Evolutionary conservation across 345 rosid species (phyloP), one percentile per base, ranked within the genome.

Genomic region (Diplotaxis tenuifolia): DNA sequence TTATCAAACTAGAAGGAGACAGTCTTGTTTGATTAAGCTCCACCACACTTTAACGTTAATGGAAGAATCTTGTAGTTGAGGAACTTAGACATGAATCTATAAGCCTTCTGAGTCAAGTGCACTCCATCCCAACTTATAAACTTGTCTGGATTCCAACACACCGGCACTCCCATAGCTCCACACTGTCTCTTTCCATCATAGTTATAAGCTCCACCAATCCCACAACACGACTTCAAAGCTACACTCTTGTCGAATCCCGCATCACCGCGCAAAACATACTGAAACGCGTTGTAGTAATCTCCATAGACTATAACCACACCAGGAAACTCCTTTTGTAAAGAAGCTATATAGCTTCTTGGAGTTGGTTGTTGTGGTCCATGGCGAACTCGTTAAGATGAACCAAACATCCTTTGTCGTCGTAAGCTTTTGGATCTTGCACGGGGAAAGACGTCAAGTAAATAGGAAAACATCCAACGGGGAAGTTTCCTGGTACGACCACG

Each of bases 91-190:
- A 63, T 63, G 20, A 6, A 19, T 1, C 76, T 36, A 7, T 83
- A 65, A 2, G 78, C 82, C 34, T 27, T 62, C 18, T 81, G 78
- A 1, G 83, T 76, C 67, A 67, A 74, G n/a, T 79, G 84, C 2
- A 73, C 34, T 32, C 78, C 82, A 9, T 82, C 85, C 84, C 85
- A 84, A 28, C 80, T 82, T 7, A 78, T 45, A 12, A 56, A 59
- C 45, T 45, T 52, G 12, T 58, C 15, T 12, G 79, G 78, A 16
- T 71, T 57, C 22, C 31, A 4, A 52, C 87, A 84, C 10, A 77
- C 79, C 1, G 75, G 76, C 6, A 72, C 76, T 10, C 71, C 69
- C 0, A 7, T 3, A 4, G 58, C 72, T 71, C 87, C 82, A 2
- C 85, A 84, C 11, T 40, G 27, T 2, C 55, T 68, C 1, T 7